Evolutionary conservation across 2,329 filamentous ascomycete species (phyloP).

Genomic region (Didymella lethalis): DNA sequence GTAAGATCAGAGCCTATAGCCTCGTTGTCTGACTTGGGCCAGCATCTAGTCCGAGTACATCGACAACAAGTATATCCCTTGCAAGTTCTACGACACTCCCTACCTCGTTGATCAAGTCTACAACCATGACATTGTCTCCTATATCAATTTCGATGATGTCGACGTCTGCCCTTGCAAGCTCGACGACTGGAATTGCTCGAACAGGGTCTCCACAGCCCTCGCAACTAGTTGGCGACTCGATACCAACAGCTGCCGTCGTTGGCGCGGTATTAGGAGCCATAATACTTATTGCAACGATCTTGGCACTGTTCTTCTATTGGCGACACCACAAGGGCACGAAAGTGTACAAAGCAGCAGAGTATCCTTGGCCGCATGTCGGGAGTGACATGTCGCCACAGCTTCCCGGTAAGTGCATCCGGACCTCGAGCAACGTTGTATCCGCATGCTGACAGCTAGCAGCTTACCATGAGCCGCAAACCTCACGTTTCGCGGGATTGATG

Average conservation of each 20-base stretch:
- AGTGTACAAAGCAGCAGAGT: slow-evolving; percentile 32
- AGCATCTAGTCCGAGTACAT: background rate
- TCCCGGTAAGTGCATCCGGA: slow-evolving; percentile 22
- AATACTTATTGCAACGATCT: slow-evolving; percentile 16
- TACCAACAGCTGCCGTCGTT: slow-evolving; percentile 31
- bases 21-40: background rate
- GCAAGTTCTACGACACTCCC: background rate
- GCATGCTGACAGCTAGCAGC: slow-evolving; percentile 1
- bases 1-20: slow-evolving; percentile 1
- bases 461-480: background rate
- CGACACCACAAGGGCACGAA: slow-evolving; percentile 27
- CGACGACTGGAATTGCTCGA: background rate
- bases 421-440: background rate
- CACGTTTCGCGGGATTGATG: background rate
- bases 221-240: background rate
- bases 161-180: background rate
- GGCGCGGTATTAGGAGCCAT: slow-evolving; percentile 36
- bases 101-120: background rate
- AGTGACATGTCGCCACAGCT: slow-evolving; percentile 40
- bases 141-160: background rate
- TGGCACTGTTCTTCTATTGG: slow-evolving; percentile 25
- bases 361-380: slow-evolving; percentile 33
- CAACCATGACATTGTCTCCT: background rate
- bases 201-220: slow-evolving; percentile 4
- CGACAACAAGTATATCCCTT: background rate